Base-by-base conservation (phyloP, 129 eudicot genomes). In the Chrysanthemum lavandulifolium region DNA sequence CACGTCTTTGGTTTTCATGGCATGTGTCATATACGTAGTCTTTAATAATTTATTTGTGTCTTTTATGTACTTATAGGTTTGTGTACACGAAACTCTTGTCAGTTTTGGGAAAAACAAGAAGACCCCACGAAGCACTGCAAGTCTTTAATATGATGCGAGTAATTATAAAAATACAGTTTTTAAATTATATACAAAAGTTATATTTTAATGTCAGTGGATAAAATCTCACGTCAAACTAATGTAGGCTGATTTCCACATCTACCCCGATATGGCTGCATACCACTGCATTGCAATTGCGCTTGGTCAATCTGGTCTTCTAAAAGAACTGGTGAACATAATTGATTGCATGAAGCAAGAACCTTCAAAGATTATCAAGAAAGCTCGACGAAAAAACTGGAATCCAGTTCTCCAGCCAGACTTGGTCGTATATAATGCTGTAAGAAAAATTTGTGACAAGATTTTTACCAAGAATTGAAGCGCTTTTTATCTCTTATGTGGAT, bases 241-340 rank as follows among this genome's bases (percentile, higher is more conserved):
- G 68, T 83, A 94, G 98, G 91, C 85, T 8, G 97, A 94, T 75
- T 76, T 71, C 86, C 82, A 90, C 72, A 81, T 88, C 48, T 94
- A 94, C 76, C 98, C 98, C 68, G 98, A 94, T 83, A 88, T 94
- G 93, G 89, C 98, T n/a, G 98, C 98, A 45, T 94, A 88, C 81
- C 98, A 86, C 74, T 84, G 96, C 78, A 73, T 90, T 54, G 91
- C 96, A 48, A 91, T 94, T 52, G 84, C 96, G 61, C 89, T 94
- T 5, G 97, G 98, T 43, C 98, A 94, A 84, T 91, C 96, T 68
- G 98, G 98, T 80, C 80, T 86, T 65, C 63, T 94, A 60, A 94
- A 85, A 73, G 98, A 94, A 81, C 60, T 94, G 73, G 61, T 94
- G 69, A 84, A 80, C 19, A 69, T 94, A 57, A 83, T 94, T 55